Conservation (phyloP, 1,284 basidiomycete species). For the Lentinula novae-zelandiae region DNA sequence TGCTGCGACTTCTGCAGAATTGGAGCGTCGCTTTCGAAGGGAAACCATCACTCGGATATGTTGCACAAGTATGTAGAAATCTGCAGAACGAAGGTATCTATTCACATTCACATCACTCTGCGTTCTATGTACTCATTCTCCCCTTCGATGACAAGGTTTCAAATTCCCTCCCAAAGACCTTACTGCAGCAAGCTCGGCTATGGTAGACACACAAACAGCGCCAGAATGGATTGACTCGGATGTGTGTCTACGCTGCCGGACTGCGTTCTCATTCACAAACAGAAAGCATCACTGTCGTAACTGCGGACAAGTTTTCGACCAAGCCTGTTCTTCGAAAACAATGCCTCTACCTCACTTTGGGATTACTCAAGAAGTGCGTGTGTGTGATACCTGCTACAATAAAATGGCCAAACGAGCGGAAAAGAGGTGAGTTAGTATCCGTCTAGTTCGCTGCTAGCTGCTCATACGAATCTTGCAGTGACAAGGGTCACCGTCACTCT, state of each 20-base stretch:
- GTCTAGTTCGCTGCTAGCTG: neutral
- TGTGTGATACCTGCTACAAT: conserved; percentile 87
- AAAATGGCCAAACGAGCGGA: conserved; percentile 67
- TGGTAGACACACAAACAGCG: conserved; percentile 85
- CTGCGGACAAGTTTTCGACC: conserved; percentile 96
- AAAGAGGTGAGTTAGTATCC: conserved; percentile 36
- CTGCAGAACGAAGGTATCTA: conserved; percentile 66
- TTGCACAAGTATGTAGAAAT: conserved; percentile 78
- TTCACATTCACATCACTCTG: conserved; percentile 2
- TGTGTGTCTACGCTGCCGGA: conserved; percentile 91
- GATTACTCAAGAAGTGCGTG: conserved; percentile 89
- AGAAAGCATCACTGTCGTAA: conserved; percentile 99
- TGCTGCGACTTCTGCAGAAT: conserved; percentile 81
- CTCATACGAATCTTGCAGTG: conserved; percentile 34
- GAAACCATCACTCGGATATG: conserved; percentile 72
- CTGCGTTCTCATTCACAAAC: conserved; percentile 92
- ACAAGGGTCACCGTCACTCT: conserved; percentile 41
- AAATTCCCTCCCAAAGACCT: conserved; percentile 82
- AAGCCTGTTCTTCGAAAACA: conserved; percentile 85
- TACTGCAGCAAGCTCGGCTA: conserved; percentile 65
- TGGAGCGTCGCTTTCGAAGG: conserved; percentile 92
- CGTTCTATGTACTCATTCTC: neutral
- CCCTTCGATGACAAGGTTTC: conserved; percentile 46
- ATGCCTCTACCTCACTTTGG: conserved; percentile 92
- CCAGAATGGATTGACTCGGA: conserved; percentile 98